These are phyloP conservation scores for Teratosphaeria destructans DNA, from an alignment of 2,329 filamentous ascomycete genomes.

Conservation along the genomic window DNA sequence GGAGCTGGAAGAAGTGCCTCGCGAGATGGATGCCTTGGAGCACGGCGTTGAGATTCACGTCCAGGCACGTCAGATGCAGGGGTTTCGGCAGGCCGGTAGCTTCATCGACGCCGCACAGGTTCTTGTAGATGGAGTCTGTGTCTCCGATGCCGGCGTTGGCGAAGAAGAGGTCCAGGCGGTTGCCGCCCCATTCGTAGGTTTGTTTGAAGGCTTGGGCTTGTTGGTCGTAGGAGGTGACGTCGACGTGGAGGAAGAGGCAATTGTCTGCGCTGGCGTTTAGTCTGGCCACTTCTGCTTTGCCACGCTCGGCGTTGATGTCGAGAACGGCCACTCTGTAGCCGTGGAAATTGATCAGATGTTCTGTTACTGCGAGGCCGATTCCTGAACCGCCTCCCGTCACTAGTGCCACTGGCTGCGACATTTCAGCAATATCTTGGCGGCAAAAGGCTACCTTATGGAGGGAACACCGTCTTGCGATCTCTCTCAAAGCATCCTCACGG, in stretches of 20 bases:
- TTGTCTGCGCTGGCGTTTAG: conserved; percentile 8
- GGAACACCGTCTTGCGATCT: neutral
- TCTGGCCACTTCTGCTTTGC: conserved; percentile 4
- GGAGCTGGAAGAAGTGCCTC: conserved; percentile 32
- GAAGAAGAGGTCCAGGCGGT: conserved; percentile 32
- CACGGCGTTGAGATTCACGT: conserved; percentile 32
- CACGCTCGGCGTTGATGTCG: conserved; percentile 9
- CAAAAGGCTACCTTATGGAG: neutral
- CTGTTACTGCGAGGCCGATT: conserved; percentile 15
- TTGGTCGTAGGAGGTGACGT: conserved; percentile 31
- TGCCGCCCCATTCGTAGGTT: conserved; percentile 31
- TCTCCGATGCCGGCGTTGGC: conserved; percentile 36
- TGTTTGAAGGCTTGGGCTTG: conserved; percentile 31
- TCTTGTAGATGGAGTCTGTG: conserved; percentile 29
- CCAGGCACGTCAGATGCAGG: conserved; percentile 29
- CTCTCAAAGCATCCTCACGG: neutral
- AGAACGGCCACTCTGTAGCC: conserved; percentile 12
- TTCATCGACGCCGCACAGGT: conserved; percentile 24
- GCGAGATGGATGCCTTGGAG: conserved; percentile 34
- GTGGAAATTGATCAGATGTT: conserved; percentile 13
- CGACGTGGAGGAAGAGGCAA: conserved; percentile 14
- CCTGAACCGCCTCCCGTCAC: conserved; percentile 14
- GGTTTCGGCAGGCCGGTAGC: conserved; percentile 19
- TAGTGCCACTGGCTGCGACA: conserved; percentile 11
- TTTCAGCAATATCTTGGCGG: neutral